Conservation (phyloP, 1,139 yeast species). For the Yamadazyma diospyri region DNA sequence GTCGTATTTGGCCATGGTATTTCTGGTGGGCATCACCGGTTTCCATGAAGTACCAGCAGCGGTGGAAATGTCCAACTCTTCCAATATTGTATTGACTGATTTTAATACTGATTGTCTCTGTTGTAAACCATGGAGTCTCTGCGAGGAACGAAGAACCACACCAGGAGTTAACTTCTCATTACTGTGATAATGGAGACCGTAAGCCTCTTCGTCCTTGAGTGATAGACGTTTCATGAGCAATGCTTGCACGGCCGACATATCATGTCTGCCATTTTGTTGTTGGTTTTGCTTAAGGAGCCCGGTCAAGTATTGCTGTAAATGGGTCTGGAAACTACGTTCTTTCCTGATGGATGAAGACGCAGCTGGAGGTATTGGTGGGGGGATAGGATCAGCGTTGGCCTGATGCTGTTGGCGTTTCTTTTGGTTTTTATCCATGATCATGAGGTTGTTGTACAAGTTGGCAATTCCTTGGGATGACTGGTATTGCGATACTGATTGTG, state of each 20-base stretch:
- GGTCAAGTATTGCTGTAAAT: conserved; percentile 43
- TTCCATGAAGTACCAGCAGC: conserved; percentile 52
- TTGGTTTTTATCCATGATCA: conserved; percentile 69
- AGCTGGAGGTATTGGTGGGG: conserved; percentile 57
- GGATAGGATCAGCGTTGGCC: conserved; percentile 46
- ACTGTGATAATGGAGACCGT: conserved; percentile 78
- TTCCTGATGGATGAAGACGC: conserved; percentile 50
- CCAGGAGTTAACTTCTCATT: conserved; percentile 74
- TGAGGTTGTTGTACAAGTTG: conserved; percentile 75
- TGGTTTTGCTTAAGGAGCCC: conserved; percentile 38
- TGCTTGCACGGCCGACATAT: conserved; percentile 39
- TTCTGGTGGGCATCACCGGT: conserved; percentile 87
- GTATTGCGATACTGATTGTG: conserved; percentile 74
- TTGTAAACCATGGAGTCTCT: conserved; percentile 43
- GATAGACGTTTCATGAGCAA: conserved; percentile 56
- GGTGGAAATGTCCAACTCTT: conserved; percentile 75
- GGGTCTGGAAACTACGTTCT: conserved; percentile 53
- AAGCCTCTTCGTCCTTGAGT: conserved; percentile 77
- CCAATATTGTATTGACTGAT: conserved; percentile 67
- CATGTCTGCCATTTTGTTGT: conserved; percentile 24
- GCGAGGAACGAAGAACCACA: conserved; percentile 73
- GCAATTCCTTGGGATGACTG: conserved; percentile 87
- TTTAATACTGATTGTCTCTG: conserved; percentile 64
- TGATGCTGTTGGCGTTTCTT: conserved; percentile 40
- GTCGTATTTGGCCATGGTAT: conserved; percentile 77